Percentiles rank a stretch among this genome's conserved stretches.
Evolutionary conservation across 805 yeast genomes (phyloP).

Genomic region (Wickerhamomyces tratensis): DNA sequence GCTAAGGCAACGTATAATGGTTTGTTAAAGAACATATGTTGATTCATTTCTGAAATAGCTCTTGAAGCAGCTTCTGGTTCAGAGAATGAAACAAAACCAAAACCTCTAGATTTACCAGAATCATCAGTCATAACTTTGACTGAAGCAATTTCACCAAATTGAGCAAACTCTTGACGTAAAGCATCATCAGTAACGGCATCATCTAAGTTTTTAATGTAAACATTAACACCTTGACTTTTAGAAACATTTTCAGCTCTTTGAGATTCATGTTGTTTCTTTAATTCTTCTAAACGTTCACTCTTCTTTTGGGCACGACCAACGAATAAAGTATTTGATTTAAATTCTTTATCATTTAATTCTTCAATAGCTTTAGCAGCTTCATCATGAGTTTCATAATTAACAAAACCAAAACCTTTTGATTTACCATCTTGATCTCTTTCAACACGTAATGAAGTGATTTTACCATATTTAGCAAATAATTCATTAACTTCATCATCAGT

Average conservation of each 20-base stretch:
- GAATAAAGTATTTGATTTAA: constrained; percentile 76
- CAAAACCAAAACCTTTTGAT: constrained; percentile 93
- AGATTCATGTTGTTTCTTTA: constrained; percentile 89
- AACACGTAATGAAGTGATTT: constrained; percentile 73
- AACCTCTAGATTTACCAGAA: constrained; percentile 91
- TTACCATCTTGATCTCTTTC: constrained; percentile 80
- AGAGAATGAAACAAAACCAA: constrained; percentile 97
- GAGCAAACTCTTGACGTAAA: constrained; percentile 84
- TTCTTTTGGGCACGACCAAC: constrained; percentile 99
- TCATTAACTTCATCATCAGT: constrained; percentile 62
- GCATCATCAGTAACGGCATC: constrained; percentile 87
- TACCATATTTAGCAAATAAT: constrained; percentile 66
- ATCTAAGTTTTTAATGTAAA: constrained; percentile 94
- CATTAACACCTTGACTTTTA: constrained; percentile 96
- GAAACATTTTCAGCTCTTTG: constrained; percentile 83
- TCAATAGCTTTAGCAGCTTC: constrained; percentile 89
- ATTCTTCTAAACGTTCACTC: constrained; percentile 93
- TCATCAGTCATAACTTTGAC: constrained; percentile 96
- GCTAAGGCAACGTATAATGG: constrained; percentile 98
- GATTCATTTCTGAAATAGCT: constrained; percentile 98
- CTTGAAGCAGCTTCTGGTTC: constrained; percentile 98
- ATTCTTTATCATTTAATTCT: constrained; percentile 78
- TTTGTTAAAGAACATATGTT: constrained; percentile 88
- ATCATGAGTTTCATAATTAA: constrained; percentile 82
- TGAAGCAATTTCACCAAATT: constrained; percentile 91